These are phyloP conservation scores for Botrytis fragariae DNA, from an alignment of 2,329 filamentous ascomycete genomes.

Conservation along the genomic window DNA sequence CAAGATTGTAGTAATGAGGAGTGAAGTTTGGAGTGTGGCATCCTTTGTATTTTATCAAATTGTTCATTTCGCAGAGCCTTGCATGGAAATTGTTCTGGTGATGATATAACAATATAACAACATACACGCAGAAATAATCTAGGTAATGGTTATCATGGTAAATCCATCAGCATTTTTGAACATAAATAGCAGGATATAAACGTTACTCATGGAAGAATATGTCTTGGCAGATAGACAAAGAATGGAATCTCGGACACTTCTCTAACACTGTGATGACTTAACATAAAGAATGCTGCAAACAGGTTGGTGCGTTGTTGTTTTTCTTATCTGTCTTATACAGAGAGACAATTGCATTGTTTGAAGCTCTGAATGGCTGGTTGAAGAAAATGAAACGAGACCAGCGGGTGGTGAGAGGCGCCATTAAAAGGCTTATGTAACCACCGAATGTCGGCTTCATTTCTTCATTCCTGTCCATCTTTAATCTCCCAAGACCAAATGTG, in stretches of 20 bases:
- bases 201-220: not conserved
- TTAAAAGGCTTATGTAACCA: not conserved
- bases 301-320: not conserved
- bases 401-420: no score
- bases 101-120: not conserved
- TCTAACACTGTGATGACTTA: not conserved
- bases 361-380: no score
- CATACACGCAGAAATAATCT: not conserved
- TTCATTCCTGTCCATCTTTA: no score
- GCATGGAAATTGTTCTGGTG: not conserved
- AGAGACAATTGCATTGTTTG: not conserved
- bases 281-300: not conserved
- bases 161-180: not conserved
- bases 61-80: not conserved
- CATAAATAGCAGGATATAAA: not conserved
- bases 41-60: not conserved
- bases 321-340: not conserved
- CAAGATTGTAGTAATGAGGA: conserved; percentile 18
- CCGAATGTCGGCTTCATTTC: not conserved
- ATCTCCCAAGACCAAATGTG: no score
- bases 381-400: no score
- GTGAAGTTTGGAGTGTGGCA: not conserved
- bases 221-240: not conserved
- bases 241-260: not conserved
- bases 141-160: not conserved